Base-by-base conservation (phyloP, 371 early-diverging fungal species). In the Coemansia sp. region DNA sequence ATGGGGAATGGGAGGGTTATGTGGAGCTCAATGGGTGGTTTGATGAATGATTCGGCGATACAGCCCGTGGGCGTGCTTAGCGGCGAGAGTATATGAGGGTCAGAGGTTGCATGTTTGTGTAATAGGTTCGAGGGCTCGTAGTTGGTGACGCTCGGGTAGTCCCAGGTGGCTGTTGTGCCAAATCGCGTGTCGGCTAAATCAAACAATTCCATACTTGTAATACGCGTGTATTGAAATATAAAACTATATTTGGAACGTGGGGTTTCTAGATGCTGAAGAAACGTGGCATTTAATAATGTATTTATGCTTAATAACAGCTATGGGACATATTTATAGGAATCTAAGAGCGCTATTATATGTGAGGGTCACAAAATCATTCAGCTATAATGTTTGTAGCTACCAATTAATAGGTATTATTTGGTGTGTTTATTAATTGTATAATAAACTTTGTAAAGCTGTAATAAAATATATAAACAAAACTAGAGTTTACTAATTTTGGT, bases 11-110 rank as follows among this genome's bases (percentile, higher is more conserved):
- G 59, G 3, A 73, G 46, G 1, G 39, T 8, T 13, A 73, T 15
- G 9, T 6, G 26, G 1, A 73, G 8, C 7, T 73, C 74, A 3
- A 62, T 53, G 0, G 74, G 70, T 26, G 74, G 74, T n/a, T 66
- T 65, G 13, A 73, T 66, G 48, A 73, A 73, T 15, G 74, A 62
- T 26, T 69, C 70, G 8, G 70, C 70, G 56, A 73, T 52, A 17
- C 69, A 73, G 0, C 74, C 63, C 4, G 26, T 9, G 21, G 15
- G 48, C 1, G 21, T 17, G 49, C 40, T 52, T 8, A 61, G 62
- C 11, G 48, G 41, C 15, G 58, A 24, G 1, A 64, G 55, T 3
- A 53, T 26, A 13, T 46, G n/a, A 19, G 26, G 6, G 8, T 17
- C 44, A 28, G 6, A 17, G 5, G 17, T 19, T 49, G 2, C 32